phyloP scores from a whole-genome alignment of 495 filamentous ascomycete species.

The Tuber brumale region DNA sequence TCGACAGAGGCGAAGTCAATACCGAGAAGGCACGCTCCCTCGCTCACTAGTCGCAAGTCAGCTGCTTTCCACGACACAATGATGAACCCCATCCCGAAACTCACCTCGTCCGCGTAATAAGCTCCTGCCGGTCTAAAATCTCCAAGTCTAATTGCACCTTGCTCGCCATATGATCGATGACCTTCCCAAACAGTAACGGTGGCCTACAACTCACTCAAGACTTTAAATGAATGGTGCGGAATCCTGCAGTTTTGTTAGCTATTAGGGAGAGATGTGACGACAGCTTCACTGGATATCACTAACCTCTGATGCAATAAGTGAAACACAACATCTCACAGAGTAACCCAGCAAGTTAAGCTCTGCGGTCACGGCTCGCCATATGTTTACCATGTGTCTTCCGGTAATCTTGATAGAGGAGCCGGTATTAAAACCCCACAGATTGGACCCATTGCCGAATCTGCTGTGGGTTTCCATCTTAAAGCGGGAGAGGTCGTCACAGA shows the following conservation, averaged over 20 bases:
- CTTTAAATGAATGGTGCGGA: slow-evolving; percentile 73
- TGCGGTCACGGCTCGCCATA: too few relatives aligned
- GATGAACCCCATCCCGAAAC: neutral
- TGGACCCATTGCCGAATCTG: too few relatives aligned
- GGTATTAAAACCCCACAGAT: too few relatives aligned
- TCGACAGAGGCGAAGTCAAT: slow-evolving; percentile 96
- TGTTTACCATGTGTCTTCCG: too few relatives aligned
- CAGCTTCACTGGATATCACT: too few relatives aligned
- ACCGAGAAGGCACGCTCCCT: slow-evolving; percentile 79
- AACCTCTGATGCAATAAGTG: too few relatives aligned
- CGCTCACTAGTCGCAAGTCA: slow-evolving; percentile 58
- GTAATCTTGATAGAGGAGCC: too few relatives aligned
- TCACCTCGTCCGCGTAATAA: slow-evolving; percentile 69
- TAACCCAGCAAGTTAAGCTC: too few relatives aligned
- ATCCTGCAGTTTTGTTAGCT: slow-evolving; percentile 53
- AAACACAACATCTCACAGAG: too few relatives aligned
- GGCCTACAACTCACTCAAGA: slow-evolving; percentile 77
- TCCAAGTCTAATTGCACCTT: slow-evolving; percentile 78
- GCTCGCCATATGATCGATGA: slow-evolving; percentile 69
- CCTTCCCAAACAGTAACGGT: slow-evolving; percentile 62
- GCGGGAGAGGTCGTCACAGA: too few relatives aligned
- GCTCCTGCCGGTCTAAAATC: slow-evolving; percentile 83
- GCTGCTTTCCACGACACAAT: neutral
- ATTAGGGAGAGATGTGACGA: too few relatives aligned
- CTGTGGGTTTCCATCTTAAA: too few relatives aligned